Conservation (phyloP, 2,329 filamentous ascomycete genomes). For the Cadophora sp. region DNA sequence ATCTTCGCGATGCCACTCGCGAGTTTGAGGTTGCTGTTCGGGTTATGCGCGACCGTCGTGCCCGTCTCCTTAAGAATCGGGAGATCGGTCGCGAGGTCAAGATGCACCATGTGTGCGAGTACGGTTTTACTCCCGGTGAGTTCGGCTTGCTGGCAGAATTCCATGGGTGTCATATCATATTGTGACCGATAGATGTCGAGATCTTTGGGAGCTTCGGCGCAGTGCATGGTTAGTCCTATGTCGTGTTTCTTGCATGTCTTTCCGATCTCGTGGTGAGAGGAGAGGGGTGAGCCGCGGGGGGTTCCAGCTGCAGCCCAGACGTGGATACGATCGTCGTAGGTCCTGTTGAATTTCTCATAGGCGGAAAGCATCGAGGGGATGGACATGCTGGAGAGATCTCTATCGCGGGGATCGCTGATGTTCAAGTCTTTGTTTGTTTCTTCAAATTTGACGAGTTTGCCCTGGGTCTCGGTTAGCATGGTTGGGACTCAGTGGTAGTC, state of each 20-base stretch:
- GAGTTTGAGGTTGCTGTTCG: slow-evolving; percentile 58
- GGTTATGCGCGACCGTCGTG: slow-evolving; percentile 57
- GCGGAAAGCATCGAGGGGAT: slow-evolving; percentile 44
- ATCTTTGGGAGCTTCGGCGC: slow-evolving; percentile 48
- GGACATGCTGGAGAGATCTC: slow-evolving; percentile 46
- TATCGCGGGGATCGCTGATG: slow-evolving; percentile 47
- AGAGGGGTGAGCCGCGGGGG: slow-evolving; percentile 50
- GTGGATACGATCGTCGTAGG: slow-evolving; percentile 49
- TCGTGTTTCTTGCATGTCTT: slow-evolving; percentile 41
- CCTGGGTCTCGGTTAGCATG: slow-evolving; percentile 29
- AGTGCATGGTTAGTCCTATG: slow-evolving; percentile 49
- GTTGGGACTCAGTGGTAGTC: not conserved
- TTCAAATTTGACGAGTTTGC: slow-evolving; percentile 49
- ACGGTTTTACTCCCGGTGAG: slow-evolving; percentile 52
- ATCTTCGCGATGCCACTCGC: slow-evolving; percentile 56
- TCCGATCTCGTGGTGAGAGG: slow-evolving; percentile 46
- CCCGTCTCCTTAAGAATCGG: slow-evolving; percentile 47
- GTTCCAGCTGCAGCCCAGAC: slow-evolving; percentile 57
- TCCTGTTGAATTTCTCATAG: slow-evolving; percentile 47
- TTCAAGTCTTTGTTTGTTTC: slow-evolving; percentile 45
- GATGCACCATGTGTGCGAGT: slow-evolving; percentile 58
- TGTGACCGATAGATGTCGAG: slow-evolving; percentile 46
- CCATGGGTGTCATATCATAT: slow-evolving; percentile 52
- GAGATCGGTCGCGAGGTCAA: slow-evolving; percentile 51
- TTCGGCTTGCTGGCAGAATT: slow-evolving; percentile 49